These are phyloP conservation scores for Microbotryum intermedium DNA, from an alignment of 1,284 basidiomycete genomes.

Conservation along the genomic window DNA sequence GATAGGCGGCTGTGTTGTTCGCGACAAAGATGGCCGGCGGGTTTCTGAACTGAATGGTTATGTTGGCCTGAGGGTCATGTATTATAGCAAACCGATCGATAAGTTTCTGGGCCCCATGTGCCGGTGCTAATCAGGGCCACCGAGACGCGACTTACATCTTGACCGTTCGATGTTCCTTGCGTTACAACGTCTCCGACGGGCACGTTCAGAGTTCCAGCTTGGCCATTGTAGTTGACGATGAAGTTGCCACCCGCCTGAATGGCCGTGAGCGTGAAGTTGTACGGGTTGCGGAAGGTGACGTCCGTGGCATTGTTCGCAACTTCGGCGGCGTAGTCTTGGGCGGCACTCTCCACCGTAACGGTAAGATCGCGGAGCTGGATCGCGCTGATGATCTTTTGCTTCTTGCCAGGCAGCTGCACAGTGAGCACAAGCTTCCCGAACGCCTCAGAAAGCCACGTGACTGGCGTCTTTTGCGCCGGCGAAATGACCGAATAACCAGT, in stretches of 20 bases:
- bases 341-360: slow-evolving; percentile 46
- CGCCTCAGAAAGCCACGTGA: slow-evolving; percentile 60
- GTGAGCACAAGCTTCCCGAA: slow-evolving; percentile 58
- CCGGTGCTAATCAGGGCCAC: too few relatives aligned
- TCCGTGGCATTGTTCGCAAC: slow-evolving; percentile 54
- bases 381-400: slow-evolving; percentile 58
- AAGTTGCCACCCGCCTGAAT: slow-evolving; percentile 20
- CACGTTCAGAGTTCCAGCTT: slow-evolving; percentile 12
- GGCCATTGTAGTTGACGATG: slow-evolving; percentile 10
- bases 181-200: slow-evolving; percentile 13
- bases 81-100: too few relatives aligned
- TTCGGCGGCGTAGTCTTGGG: slow-evolving; percentile 53
- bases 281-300: slow-evolving; percentile 57
- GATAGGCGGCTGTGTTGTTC: slow-evolving; percentile 7
- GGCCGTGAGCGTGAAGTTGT: slow-evolving; percentile 54
- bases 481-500: slow-evolving; percentile 55
- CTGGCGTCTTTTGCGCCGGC: slow-evolving; percentile 43
- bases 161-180: slow-evolving; percentile 15
- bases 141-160: slow-evolving; percentile 1
- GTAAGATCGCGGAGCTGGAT: slow-evolving; percentile 54
- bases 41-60: slow-evolving; percentile 12
- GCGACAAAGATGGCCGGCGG: slow-evolving; percentile 5
- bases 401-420: slow-evolving; percentile 56
- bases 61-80: slow-evolving; percentile 4
- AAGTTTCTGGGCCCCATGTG: too few relatives aligned